These are phyloP conservation scores for Kuraishia capsulata DNA, from an alignment of 805 yeast genomes.

Conservation along the genomic window DNA sequence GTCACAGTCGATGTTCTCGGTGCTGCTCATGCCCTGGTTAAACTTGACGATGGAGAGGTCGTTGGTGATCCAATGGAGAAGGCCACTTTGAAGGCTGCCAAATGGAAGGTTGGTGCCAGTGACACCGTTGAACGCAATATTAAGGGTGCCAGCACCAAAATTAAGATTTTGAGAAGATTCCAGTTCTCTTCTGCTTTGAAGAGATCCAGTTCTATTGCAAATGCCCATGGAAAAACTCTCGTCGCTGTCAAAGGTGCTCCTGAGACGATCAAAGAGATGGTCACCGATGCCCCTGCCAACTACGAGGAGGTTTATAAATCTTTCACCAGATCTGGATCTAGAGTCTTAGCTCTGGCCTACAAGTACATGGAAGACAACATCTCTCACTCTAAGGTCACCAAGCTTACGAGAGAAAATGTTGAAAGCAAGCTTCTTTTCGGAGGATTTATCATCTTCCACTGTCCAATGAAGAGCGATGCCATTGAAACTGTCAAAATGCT, in stretches of 20 bases:
- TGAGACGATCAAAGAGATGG: slow-evolving; percentile 80
- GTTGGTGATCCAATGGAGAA: slow-evolving; percentile 99
- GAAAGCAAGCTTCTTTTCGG: slow-evolving; percentile 73
- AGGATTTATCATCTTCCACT: slow-evolving; percentile 93
- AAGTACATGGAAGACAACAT: slow-evolving; percentile 52
- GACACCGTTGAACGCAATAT: slow-evolving; percentile 51
- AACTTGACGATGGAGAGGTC: slow-evolving; percentile 90
- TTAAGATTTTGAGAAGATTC: slow-evolving; percentile 82
- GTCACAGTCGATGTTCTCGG: slow-evolving; percentile 72
- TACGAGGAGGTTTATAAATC: slow-evolving; percentile 84
- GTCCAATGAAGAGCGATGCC: slow-evolving; percentile 94
- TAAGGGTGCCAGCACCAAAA: slow-evolving; percentile 29
- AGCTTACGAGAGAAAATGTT: slow-evolving; percentile 63
- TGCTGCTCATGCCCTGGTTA: slow-evolving; percentile 92
- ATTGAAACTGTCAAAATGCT: slow-evolving; percentile 83
- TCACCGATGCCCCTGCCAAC: slow-evolving; percentile 57
- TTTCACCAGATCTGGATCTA: slow-evolving; percentile 90
- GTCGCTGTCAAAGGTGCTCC: slow-evolving; percentile 98
- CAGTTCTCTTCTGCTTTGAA: slow-evolving; percentile 95
- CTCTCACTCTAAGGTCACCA: slow-evolving; percentile 39
- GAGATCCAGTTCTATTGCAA: slow-evolving; percentile 84
- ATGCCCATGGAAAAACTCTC: slow-evolving; percentile 43
- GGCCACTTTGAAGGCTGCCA: slow-evolving; percentile 82
- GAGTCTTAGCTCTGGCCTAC: slow-evolving; percentile 93
- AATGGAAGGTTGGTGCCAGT: slow-evolving; percentile 75